Conservation (phyloP, 2,329 filamentous ascomycete genomes). For the Pyrenophora seminiperda region DNA sequence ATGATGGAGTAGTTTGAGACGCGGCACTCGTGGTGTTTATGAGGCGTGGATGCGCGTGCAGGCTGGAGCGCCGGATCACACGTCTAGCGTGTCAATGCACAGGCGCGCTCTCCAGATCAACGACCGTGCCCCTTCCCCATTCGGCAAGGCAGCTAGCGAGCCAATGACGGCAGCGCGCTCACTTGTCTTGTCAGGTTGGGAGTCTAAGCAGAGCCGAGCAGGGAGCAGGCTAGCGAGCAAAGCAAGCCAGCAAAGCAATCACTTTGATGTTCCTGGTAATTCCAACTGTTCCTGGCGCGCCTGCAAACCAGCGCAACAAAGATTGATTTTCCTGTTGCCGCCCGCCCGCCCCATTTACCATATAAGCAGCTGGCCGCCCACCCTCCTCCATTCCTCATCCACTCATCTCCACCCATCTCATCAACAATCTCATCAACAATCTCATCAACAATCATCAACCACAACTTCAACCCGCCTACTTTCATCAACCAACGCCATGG, state of each 20-base stretch:
- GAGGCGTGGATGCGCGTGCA: constrained; percentile 34
- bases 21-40: constrained; percentile 30
- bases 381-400: constrained; percentile 43
- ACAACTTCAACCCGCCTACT: constrained; percentile 25
- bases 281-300: constrained; percentile 35
- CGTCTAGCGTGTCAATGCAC: constrained; percentile 36
- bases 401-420: constrained; percentile 39
- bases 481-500: constrained; percentile 50
- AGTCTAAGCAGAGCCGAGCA: constrained; percentile 23
- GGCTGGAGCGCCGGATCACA: constrained; percentile 32
- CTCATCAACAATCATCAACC: constrained; percentile 31
- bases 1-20: constrained; percentile 21
- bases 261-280: constrained; percentile 36
- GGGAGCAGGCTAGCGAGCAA: too few species aligned
- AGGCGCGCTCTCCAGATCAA: constrained; percentile 41
- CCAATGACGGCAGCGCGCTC: constrained; percentile 25
- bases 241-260: too few species aligned
- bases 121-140: constrained; percentile 37
- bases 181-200: constrained; percentile 24
- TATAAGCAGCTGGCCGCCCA: constrained; percentile 48
- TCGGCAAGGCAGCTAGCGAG: constrained; percentile 29
- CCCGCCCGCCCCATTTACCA: constrained; percentile 40
- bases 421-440: constrained; percentile 27
- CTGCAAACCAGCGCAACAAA: constrained; percentile 31
- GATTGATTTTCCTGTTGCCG: constrained; percentile 46